These are phyloP conservation scores for Osmozyma mogii DNA, from an alignment of 805 yeast genomes.

Conservation along the genomic window DNA sequence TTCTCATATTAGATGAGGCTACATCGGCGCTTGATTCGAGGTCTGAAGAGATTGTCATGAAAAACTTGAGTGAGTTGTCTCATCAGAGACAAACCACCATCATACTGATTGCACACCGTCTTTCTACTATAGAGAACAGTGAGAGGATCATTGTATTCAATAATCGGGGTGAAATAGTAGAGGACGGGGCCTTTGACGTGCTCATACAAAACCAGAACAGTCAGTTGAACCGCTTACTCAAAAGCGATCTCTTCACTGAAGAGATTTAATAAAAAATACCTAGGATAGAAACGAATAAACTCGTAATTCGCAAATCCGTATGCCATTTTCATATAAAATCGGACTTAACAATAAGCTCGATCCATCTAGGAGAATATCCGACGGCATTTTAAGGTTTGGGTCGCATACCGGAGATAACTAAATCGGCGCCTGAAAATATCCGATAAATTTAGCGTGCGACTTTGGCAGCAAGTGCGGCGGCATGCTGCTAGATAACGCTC, in stretches of 20 bases:
- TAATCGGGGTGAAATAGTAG: conserved; percentile 50
- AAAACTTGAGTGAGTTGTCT: conserved; percentile 51
- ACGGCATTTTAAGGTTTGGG: no score
- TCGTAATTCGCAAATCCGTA: no score
- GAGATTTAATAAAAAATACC: conserved; percentile 1
- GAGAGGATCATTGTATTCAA: conserved; percentile 69
- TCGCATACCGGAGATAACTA: no score
- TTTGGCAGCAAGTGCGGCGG: no score
- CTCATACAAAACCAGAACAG: conserved; percentile 40
- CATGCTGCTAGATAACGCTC: no score
- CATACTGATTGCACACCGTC: conserved; percentile 85
- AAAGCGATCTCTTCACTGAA: conserved; percentile 16
- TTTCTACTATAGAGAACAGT: conserved; percentile 80
- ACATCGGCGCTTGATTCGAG: conserved; percentile 90
- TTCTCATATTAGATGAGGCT: conserved; percentile 87
- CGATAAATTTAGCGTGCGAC: no score
- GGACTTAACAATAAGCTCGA: no score
- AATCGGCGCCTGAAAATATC: no score
- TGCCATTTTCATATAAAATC: no score
- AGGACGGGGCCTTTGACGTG: conserved; percentile 55
- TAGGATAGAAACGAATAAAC: no score
- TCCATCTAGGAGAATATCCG: no score
- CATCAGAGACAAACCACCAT: conserved; percentile 57
- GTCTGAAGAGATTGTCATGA: conserved; percentile 78
- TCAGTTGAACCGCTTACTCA: conserved; percentile 37